A percentile compares a stretch with the other conserved stretches of the same genome.
Conservation (phyloP, 1,139 yeast species). For the Protomyces arabidopsidicola region DNA sequence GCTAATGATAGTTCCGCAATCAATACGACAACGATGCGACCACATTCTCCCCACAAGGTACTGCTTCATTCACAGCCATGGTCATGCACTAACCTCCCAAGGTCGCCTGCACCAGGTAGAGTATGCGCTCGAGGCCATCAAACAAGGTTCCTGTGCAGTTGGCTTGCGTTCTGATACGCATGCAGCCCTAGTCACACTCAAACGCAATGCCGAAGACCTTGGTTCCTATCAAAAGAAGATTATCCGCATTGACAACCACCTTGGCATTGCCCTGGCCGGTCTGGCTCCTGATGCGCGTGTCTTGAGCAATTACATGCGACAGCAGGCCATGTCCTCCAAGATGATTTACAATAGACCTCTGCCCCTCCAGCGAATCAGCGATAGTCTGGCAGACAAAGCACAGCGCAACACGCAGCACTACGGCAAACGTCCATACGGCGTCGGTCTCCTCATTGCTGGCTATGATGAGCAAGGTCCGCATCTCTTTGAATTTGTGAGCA, state of each 20-base stretch:
- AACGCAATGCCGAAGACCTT: conserved; percentile 92
- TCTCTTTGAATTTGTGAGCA: conserved; percentile 89
- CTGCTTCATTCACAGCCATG: not conserved
- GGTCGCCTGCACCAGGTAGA: conserved; percentile 48
- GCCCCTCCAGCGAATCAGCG: conserved; percentile 76
- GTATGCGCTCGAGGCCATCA: conserved; percentile 94
- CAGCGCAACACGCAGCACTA: conserved; percentile 94
- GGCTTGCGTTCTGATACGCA: conserved; percentile 81
- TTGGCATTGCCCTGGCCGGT: conserved; percentile 95
- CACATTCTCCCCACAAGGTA: conserved; percentile 31
- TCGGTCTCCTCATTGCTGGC: conserved; percentile 87
- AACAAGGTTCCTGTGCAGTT: conserved; percentile 96
- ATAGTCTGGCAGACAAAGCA: conserved; percentile 89
- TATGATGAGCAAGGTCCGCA: conserved; percentile 93
- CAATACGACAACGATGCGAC: conserved; percentile 30
- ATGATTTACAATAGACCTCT: conserved; percentile 86
- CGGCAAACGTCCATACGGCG: conserved; percentile 97
- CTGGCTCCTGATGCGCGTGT: conserved; percentile 98
- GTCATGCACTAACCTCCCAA: not conserved
- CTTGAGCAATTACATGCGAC: conserved; percentile 72
- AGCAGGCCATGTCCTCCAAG: conserved; percentile 83
- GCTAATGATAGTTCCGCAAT: conserved; percentile 18
- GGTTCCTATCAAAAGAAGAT: conserved; percentile 95
- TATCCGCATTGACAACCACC: conserved; percentile 83
- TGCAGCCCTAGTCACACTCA: conserved; percentile 88